Base-by-base conservation (phyloP, 805 yeast species). In the Candida argentea region DNA sequence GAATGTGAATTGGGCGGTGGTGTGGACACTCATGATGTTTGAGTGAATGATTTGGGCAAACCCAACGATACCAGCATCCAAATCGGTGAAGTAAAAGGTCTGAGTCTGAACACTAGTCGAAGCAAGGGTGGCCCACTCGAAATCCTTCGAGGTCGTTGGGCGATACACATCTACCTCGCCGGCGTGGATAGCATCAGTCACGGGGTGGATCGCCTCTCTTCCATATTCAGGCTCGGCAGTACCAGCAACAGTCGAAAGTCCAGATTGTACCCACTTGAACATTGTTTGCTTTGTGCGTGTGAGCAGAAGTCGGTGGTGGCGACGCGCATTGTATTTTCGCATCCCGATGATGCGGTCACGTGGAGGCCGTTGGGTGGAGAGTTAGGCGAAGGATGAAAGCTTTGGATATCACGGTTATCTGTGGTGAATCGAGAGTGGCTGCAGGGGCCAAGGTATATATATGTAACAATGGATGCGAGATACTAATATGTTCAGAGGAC, bases 191-290 rank as follows among this genome's bases (percentile, higher is more conserved):
- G 73, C 51, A 20, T 70, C 71, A 23, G 81, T 71, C 33, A 87
- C 74, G n/a, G 96, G 72, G 46, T 80, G 89, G 40, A 91, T 83
- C 22, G 94, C 93, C 28, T 80, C 95, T 22, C 79, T 70, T 29
- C 98, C 98, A 46, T 91, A 91, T 49, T 81, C 94, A 15, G 98
- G 98, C 55, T 91, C 98, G 2, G 95, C 95, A 8, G 94, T 73
- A 31, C 98, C 98, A 5, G 96, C 89, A 25, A 86, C 91, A 5
- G 93, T 91, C n/a, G 96, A 83, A 30, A 82, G 65, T 40, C 86
- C 76, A 37, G 85, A 78, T 61, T 80, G 87, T 34, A 80, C 80
- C 86, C 86, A 80, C 70, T 75, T 78, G 29, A 79, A 59, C 87
- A 79, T 78, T 31, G n/a, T 30, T 13, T n/a, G n/a, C n/a, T n/a